These are phyloP conservation scores for Apiospora saccharicola DNA, from an alignment of 2,329 filamentous ascomycete species.

Conservation along the genomic window DNA sequence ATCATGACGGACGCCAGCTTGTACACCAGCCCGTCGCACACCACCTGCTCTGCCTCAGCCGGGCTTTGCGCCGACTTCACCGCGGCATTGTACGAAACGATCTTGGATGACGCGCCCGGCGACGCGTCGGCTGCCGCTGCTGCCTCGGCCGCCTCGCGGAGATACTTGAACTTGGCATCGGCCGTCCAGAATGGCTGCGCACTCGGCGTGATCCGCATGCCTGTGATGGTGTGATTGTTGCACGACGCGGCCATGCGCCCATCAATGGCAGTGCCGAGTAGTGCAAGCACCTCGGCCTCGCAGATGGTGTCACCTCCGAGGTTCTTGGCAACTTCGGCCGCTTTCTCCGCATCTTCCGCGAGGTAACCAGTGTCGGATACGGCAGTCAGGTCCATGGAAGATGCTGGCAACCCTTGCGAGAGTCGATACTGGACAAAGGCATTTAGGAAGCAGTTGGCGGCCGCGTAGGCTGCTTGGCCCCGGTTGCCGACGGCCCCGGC, in stretches of 20 bases:
- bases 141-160: constrained; percentile 52
- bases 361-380: constrained; percentile 60
- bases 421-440: constrained; percentile 50
- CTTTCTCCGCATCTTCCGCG: constrained; percentile 53
- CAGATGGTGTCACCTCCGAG: constrained; percentile 57
- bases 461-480: constrained; percentile 61
- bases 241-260: constrained; percentile 52
- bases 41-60: constrained; percentile 54
- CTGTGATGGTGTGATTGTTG: constrained; percentile 61
- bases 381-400: constrained; percentile 60
- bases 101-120: constrained; percentile 33
- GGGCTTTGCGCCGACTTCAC: constrained; percentile 51
- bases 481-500: constrained; percentile 59
- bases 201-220: constrained; percentile 56
- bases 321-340: constrained; percentile 56
- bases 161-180: constrained; percentile 61
- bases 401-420: constrained; percentile 49
- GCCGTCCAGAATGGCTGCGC: constrained; percentile 60
- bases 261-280: constrained; percentile 59
- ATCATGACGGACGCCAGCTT: constrained; percentile 59
- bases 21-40: constrained; percentile 53
- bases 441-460: constrained; percentile 57
- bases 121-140: constrained; percentile 46
- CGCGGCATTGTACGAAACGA: constrained; percentile 53
- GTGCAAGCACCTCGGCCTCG: constrained; percentile 61